Conservation (phyloP, 2,329 filamentous ascomycete species). For the Fusarium verrucosum region DNA sequence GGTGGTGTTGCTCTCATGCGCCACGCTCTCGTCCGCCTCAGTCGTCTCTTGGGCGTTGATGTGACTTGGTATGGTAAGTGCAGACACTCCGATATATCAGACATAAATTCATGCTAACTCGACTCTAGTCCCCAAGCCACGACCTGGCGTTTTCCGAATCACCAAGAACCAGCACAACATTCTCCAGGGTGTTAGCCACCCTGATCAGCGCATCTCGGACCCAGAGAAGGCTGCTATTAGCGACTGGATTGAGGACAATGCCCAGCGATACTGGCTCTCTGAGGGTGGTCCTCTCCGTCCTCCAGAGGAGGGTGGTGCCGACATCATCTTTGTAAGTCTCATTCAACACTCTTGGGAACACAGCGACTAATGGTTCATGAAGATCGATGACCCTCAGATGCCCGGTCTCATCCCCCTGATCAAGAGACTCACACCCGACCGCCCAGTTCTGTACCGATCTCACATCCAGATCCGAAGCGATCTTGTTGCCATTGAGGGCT, state of each 20-base stretch:
- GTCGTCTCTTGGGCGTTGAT: slow-evolving; percentile 72
- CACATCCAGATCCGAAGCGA: slow-evolving; percentile 86
- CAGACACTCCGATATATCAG: neutral
- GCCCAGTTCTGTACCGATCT: slow-evolving; percentile 81
- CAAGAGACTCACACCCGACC: slow-evolving; percentile 74
- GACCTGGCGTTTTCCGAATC: slow-evolving; percentile 80
- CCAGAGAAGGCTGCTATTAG: slow-evolving; percentile 71
- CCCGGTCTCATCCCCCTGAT: slow-evolving; percentile 79
- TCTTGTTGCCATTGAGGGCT: slow-evolving; percentile 68
- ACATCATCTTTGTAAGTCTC: slow-evolving; percentile 72
- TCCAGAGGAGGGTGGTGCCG: slow-evolving; percentile 74
- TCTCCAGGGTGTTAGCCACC: slow-evolving; percentile 77
- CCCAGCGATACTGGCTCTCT: slow-evolving; percentile 76
- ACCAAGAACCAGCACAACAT: slow-evolving; percentile 93
- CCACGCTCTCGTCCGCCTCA: slow-evolving; percentile 78
- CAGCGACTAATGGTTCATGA: neutral
- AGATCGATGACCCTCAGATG: slow-evolving; percentile 88
- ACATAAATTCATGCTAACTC: neutral
- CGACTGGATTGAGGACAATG: slow-evolving; percentile 78
- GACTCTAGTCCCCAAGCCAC: slow-evolving; percentile 74
- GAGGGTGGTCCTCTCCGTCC: slow-evolving; percentile 72
- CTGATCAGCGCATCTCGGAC: slow-evolving; percentile 69
- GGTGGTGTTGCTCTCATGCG: slow-evolving; percentile 85
- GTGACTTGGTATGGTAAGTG: slow-evolving; percentile 74
- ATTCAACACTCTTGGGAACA: neutral